Conservation (phyloP, 2,329 filamentous ascomycete species). For the Pestalotiopsis sp. region DNA sequence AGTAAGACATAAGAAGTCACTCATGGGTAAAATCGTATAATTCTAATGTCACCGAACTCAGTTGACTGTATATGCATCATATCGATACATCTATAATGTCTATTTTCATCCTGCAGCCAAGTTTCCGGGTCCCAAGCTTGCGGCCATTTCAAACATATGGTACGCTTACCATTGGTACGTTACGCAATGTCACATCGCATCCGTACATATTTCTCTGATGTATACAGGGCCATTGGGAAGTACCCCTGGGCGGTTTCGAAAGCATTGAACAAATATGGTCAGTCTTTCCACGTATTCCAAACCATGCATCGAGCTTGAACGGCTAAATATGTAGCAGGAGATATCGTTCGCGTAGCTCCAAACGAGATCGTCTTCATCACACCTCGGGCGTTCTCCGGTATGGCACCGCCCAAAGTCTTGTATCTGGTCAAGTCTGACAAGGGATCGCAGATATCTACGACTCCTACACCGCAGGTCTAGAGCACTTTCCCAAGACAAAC, state of each 20-base stretch:
- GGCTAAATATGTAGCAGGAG: constrained; percentile 4
- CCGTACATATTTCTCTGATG: neutral
- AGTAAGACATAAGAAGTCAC: no score
- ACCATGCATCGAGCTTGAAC: neutral
- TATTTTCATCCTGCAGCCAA: constrained; percentile 20
- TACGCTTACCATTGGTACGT: constrained; percentile 20
- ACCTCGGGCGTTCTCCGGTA: constrained; percentile 16
- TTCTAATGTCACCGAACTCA: neutral
- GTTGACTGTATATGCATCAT: constrained; percentile 5
- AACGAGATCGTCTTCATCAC: constrained; percentile 18
- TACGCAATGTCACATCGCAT: neutral
- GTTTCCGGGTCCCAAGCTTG: constrained; percentile 21
- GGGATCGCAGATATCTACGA: neutral
- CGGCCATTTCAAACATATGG: constrained; percentile 18
- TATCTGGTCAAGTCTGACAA: neutral
- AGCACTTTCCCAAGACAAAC: neutral
- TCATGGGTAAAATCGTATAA: no score
- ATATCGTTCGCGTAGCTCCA: constrained; percentile 19
- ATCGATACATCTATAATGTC: constrained; percentile 17
- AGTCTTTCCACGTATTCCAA: neutral
- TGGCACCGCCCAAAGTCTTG: neutral
- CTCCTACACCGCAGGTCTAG: neutral
- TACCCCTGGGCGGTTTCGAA: neutral
- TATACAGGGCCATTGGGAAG: neutral
- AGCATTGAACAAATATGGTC: neutral